Evolutionary conservation across 768 basidiomycete genomes (phyloP), one percentile per base, ranked within the genome.

Genomic region (Leccinum fibrillosum): DNA sequence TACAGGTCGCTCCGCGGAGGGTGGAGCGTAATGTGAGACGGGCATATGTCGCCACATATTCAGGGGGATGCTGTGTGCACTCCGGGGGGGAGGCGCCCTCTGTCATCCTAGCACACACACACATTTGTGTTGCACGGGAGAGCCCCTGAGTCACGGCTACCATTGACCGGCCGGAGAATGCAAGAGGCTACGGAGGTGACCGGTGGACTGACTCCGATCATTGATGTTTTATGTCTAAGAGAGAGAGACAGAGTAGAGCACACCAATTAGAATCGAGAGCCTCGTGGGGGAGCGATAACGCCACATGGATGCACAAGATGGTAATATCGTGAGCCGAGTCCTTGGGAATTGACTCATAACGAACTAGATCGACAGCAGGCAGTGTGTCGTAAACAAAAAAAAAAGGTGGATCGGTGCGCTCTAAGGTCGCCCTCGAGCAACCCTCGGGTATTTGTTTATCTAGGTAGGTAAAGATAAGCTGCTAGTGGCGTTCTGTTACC

Each of bases 381-480:
- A 13, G 13, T 51, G 53, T 50, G 17, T 35, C 21, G 37, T 58
- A 13, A 15, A 26, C 42, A 35, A 50, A 45, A 37, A 37, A 19
- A 19, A 48, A 28, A 9, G 26, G 8, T n/a, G 19, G 50, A 23
- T 28, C 3, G 6, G 37, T 21, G n/a, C 12, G 44, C 34, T 35
- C 25, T 44, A 52, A 64, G n/a, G 54, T 60, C 53, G 25, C 11
- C 45, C 34, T 54, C 35, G 10, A 35, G 54, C 26, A 28, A 28
- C 26, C 26, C 26, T 28, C 26, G 26, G 52, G 54, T 28, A 28
- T 28, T 39, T 52, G 49, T 34, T 7, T 55, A 47, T 12, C 5
- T 4, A 32, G 12, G 32, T 12, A 23, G 42, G 28, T 8, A 30
- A 26, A n/a, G 34, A 44, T 44, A 32, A 32, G 4, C 32, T 19